Evolutionary conservation across 2,329 filamentous ascomycete genomes (phyloP).

Genomic region (Botryotinia narcissicola): DNA sequence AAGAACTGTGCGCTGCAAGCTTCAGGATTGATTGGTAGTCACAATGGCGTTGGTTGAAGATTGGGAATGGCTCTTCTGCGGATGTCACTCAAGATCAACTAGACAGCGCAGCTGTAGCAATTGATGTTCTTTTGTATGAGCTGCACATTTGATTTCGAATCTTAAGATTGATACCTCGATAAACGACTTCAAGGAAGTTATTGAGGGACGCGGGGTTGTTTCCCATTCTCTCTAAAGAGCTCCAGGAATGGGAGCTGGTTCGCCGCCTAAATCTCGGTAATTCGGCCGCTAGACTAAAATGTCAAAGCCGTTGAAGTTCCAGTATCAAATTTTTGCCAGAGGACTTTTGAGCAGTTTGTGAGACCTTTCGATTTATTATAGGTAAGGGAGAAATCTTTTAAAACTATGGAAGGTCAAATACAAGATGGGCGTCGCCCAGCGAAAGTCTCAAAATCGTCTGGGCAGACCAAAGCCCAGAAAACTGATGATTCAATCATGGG

Average conservation of each 20-base stretch:
- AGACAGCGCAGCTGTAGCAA: constrained; percentile 19
- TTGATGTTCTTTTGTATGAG: constrained; percentile 8
- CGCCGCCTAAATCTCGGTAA: constrained; percentile 14
- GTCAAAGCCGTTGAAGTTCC: background rate
- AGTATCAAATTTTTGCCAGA: background rate
- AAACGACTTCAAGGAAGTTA: background rate
- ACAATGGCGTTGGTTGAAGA: background rate
- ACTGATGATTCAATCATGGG: constrained; percentile 46
- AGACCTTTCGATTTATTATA: background rate
- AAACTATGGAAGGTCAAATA: background rate
- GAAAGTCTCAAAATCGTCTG: constrained; percentile 9
- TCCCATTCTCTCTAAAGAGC: constrained; percentile 1
- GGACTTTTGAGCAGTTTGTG: background rate
- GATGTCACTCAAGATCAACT: constrained; percentile 4
- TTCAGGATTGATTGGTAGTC: constrained; percentile 6
- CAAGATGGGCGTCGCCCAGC: constrained; percentile 9
- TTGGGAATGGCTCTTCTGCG: background rate
- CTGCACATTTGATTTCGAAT: constrained; percentile 19
- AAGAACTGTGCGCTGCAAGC: constrained; percentile 7
- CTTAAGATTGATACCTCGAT: background rate
- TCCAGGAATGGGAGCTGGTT: constrained; percentile 3
- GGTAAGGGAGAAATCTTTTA: background rate
- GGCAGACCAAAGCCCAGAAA: constrained; percentile 15
- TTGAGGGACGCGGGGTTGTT: constrained; percentile 17
- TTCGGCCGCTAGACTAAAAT: constrained; percentile 1